These are phyloP conservation scores for Oryza glaberrima DNA, from an alignment of 176 grass and related monocot genomes.

Conservation along the genomic window DNA sequence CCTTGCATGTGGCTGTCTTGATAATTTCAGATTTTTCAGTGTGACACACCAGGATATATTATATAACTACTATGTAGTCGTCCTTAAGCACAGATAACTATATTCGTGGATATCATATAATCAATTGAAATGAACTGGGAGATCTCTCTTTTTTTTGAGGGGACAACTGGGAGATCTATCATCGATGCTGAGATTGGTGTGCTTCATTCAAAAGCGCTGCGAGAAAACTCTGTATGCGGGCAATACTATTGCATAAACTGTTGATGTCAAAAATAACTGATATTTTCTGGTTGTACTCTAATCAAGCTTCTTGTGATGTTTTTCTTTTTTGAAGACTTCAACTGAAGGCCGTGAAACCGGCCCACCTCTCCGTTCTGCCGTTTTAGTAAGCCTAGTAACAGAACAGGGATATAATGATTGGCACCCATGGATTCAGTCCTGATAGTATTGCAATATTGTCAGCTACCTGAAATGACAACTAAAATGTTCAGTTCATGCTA, in stretches of 20 bases:
- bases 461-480: constrained; percentile 19
- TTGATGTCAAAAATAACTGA: not conserved
- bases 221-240: not conserved
- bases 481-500: not conserved
- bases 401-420: not conserved
- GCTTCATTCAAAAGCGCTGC: not conserved
- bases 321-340: not conserved
- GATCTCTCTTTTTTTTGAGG: not conserved
- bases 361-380: not conserved
- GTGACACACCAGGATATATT: not conserved
- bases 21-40: not conserved
- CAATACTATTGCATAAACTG: not conserved
- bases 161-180: not conserved
- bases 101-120: not conserved
- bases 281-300: not conserved
- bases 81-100: not conserved
- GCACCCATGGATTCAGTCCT: not conserved
- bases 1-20: not conserved
- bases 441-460: not conserved
- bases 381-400: constrained; percentile 17
- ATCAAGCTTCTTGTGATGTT: not conserved
- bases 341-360: not conserved
- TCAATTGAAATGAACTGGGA: not conserved
- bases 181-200: not conserved
- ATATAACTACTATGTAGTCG: not conserved